Evolutionary conservation across 2,329 filamentous ascomycete genomes (phyloP), one percentile per base, ranked within the genome.

Genomic region (Ophiostoma sp.): DNA sequence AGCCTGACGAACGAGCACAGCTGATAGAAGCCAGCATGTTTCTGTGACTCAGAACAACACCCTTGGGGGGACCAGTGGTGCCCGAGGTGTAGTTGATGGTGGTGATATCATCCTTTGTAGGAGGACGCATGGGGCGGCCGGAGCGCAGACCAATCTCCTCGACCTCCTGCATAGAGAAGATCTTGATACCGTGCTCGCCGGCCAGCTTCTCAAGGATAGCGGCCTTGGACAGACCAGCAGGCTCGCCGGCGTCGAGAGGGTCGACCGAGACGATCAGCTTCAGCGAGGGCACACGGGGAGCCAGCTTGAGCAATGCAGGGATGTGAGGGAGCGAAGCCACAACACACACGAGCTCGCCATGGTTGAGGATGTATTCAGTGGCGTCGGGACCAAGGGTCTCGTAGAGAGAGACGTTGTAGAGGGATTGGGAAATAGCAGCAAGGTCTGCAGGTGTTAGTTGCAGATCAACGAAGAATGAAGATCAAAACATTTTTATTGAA

Each of bases 301-400:
- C 86, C 73, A 97, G 81, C 81, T 93, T 93, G 71, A 97, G 83
- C 67, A 97, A 84, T 16, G 87, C 86, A 1, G 92, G 88, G 67
- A 97, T 88, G 75, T 97, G 93, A 60, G 87, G 87, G 63, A 97
- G 81, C 41, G 91, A 93, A 69, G 91, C 89, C 71, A 90, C 87
- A 52, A 98, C 87, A 74, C 88, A 91, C 69, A 83, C 78, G 68
- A 98, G 81, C 71, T 88, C 84, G 67, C 92, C 87, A 77, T 98
- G 94, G 79, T 96, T 96, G 81, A 98, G 90, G 78, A 99, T 97
- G 80, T 91, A 98, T 80, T 98, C 93, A 69, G 91, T 93, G 2
- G 93, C 87, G 73, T 97, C 92, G 12, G 94, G 89, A 9, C 94
- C 94, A 5, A 99, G 86, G 12, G 94, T 97, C 78, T 98, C 95